Evolutionary conservation across 139 green algal species (phyloP), one percentile per base, ranked within the genome.

Genomic region (Chlorella vulgaris): DNA sequence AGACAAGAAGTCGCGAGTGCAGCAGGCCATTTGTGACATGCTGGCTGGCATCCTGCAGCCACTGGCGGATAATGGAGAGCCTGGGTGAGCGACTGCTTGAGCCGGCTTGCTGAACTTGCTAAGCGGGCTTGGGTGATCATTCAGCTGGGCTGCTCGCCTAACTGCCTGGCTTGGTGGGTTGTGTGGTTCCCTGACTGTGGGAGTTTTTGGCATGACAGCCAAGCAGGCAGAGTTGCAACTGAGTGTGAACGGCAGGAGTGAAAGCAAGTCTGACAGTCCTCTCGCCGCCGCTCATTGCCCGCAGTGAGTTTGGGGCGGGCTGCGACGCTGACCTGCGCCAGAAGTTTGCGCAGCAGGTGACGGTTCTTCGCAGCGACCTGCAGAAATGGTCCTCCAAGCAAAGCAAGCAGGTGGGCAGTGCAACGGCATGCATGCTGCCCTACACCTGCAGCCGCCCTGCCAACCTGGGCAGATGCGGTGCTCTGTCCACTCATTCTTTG

Each of bases 1-100:
- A 13, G 86, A 93, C 43, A 94, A 96, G 76, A 98, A 98, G 85
- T 95, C 86, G 39, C 91, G 96, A 84, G 83, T 96, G 74, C 79
- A 93, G 76, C 88, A 91, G 61, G 13, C 55, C 26, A 75, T 98
- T 26, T 89, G 85, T 55, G 91, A 93, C 69, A 94, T 97, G 91
- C 87, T 98, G 68, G 86, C 92, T 0, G 74, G 78, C 24, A 86
- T 96, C 62, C 86, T 98, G 67, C 68, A 77, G 33, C 89, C 89
- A 36, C 83, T 96, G 66, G 88, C 71, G 36, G 84, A 88, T 38
- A 38, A 22, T 7, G 68, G 53, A 3, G 71, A 88, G 55, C 43
- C 79, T 39, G 51, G 68, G 76, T 74, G 62, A 36, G 76, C 51
- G 28, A 24, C 1, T 74, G 40, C 2, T 0, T 43, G 69, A 28